Conservation (phyloP, 169 alveolate genomes). For the Plasmodium falciparum region DNA sequence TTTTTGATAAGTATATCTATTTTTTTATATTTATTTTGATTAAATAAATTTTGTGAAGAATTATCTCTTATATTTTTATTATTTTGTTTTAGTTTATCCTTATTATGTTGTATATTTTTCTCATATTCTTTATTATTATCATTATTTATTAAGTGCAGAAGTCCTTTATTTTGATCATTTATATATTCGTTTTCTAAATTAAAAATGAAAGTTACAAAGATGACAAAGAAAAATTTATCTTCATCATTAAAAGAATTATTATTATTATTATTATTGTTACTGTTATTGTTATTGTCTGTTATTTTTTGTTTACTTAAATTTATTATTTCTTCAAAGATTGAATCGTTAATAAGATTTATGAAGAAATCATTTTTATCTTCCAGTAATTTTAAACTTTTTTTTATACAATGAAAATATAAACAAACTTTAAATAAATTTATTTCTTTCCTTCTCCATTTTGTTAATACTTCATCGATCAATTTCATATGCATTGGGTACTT, state of each 20-base stretch:
- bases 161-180: neutral
- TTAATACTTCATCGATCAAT: conserved; percentile 23
- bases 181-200: conserved; percentile 28
- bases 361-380: conserved; percentile 21
- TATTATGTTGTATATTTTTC: neutral
- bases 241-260: neutral
- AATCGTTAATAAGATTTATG: conserved; percentile 7
- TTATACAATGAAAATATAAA: conserved; percentile 19
- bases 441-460: conserved; percentile 44
- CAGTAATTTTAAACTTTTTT: conserved; percentile 1
- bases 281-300: neutral
- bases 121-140: neutral
- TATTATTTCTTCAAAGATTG: neutral
- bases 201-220: conserved; percentile 46
- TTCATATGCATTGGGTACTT: neutral
- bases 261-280: neutral
- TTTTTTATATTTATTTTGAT: conserved; percentile 13
- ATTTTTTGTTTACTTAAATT: neutral
- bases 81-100: neutral
- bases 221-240: conserved; percentile 14
- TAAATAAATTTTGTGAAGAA: neutral
- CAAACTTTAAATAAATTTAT: conserved; percentile 32
- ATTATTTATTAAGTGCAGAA: neutral
- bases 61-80: neutral
- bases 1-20: conserved; percentile 54